Evolutionary conservation across 257 asterid genomes (phyloP).

Genomic region (Ehretia macrophylla): DNA sequence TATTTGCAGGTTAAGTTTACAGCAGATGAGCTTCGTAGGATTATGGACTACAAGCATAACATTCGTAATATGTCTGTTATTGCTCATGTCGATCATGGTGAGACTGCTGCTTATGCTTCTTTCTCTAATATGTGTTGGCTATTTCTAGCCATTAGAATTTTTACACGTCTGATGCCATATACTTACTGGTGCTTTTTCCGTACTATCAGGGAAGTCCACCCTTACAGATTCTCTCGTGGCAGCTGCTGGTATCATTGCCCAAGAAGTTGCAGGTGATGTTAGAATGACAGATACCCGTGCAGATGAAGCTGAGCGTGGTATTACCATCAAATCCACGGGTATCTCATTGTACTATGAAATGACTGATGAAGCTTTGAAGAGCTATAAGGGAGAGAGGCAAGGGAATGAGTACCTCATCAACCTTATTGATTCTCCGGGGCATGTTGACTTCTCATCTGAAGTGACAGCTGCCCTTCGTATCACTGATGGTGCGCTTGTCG

Average conservation of each 20-base stretch:
- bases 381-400: slow-evolving; percentile 12
- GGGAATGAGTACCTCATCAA: slow-evolving; percentile 46
- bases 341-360: slow-evolving; percentile 17
- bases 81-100: slow-evolving; percentile 66
- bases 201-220: slow-evolving; percentile 43
- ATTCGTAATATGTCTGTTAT: slow-evolving; percentile 61
- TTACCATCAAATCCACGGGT: slow-evolving; percentile 47
- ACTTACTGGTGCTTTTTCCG: neutral
- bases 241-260: slow-evolving; percentile 58
- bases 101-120: neutral
- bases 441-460: slow-evolving; percentile 45
- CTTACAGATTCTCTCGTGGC: slow-evolving; percentile 54
- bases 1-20: too few relatives aligned
- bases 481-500: slow-evolving; percentile 45
- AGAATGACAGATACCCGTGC: slow-evolving; percentile 59
- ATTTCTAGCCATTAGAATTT: too few relatives aligned
- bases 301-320: slow-evolving; percentile 60
- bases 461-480: slow-evolving; percentile 51
- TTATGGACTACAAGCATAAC: slow-evolving; percentile 55
- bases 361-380: slow-evolving; percentile 1
- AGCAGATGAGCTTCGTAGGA: slow-evolving; percentile 53
- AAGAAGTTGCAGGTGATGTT: slow-evolving; percentile 53
- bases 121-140: too few relatives aligned
- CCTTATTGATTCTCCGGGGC: slow-evolving; percentile 44
- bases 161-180: too few relatives aligned